Evolutionary conservation across 768 basidiomycete genomes (phyloP).

Genomic region (Thelephora ganbajun): DNA sequence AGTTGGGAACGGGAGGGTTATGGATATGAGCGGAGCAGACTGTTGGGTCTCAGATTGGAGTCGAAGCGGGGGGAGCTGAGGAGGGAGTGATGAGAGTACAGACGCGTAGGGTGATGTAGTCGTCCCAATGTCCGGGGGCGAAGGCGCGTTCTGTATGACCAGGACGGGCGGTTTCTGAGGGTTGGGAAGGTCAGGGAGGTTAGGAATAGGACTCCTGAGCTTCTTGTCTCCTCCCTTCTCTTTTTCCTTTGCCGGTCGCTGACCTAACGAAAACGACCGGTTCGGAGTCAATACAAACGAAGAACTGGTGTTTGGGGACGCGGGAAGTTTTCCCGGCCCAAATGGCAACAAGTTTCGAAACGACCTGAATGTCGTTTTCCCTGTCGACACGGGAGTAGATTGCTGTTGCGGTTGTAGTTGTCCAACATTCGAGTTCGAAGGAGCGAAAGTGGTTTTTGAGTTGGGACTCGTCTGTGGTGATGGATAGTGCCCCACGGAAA

Average conservation of each 20-base stretch:
- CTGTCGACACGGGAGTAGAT: not conserved
- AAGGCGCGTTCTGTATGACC: not conserved
- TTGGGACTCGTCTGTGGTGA: too few species aligned
- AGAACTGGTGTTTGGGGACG: not conserved
- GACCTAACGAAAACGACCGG: not conserved
- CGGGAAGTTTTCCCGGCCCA: not conserved
- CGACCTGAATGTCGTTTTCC: not conserved
- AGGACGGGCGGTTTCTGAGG: not conserved
- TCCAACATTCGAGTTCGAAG: too few species aligned
- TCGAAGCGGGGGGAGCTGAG: too few species aligned
- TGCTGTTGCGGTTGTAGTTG: too few species aligned
- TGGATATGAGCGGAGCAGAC: too few species aligned
- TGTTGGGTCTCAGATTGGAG: too few species aligned
- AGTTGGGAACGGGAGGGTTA: too few species aligned
- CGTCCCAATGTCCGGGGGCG: not conserved
- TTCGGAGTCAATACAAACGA: not conserved
- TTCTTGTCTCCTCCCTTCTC: not conserved
- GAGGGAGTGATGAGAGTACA: too few species aligned
- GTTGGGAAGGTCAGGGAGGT: not conserved
- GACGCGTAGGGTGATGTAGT: too few species aligned
- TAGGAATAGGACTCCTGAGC: not conserved
- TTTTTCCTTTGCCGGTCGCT: not conserved
- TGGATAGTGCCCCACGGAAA: too few species aligned
- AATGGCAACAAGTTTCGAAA: not conserved
- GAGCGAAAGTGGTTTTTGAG: too few species aligned